A percentile compares a stretch with the other conserved stretches of the same genome.
Conservation (phyloP, 116 monocot genomes). For the Trichopus zeylanicus region DNA sequence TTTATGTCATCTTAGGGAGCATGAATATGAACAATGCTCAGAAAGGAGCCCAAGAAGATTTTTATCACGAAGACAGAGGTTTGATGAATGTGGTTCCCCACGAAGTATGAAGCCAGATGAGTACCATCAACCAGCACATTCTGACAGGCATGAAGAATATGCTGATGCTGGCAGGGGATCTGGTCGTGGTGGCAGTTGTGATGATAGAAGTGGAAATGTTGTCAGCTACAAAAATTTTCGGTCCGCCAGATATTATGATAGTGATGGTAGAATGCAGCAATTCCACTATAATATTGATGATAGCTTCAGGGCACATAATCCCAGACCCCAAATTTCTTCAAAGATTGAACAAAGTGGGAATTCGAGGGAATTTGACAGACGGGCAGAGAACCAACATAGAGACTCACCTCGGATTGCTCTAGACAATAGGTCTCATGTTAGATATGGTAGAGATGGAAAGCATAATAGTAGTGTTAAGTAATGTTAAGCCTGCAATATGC, state of each 20-base stretch:
- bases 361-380: slow-evolving; percentile 27
- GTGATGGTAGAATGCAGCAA: slow-evolving; percentile 18
- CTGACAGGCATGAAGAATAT: slow-evolving; percentile 30
- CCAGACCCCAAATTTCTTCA: slow-evolving; percentile 12
- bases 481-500: slow-evolving; percentile 8
- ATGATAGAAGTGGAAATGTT: slow-evolving; percentile 23
- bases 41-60: slow-evolving; percentile 36
- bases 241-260: slow-evolving; percentile 26
- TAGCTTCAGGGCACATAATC: slow-evolving; percentile 18
- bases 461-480: slow-evolving; percentile 17
- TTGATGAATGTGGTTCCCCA: slow-evolving; percentile 21
- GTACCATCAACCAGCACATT: slow-evolving; percentile 19
- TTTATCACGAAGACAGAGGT: slow-evolving; percentile 27
- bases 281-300: slow-evolving; percentile 24
- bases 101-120: slow-evolving; percentile 35
- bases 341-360: slow-evolving; percentile 28
- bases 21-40: slow-evolving; percentile 18
- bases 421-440: slow-evolving; percentile 21
- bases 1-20: slow-evolving; percentile 16
- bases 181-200: slow-evolving; percentile 15
- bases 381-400: slow-evolving; percentile 16
- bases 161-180: slow-evolving; percentile 18
- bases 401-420: slow-evolving; percentile 20
- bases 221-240: slow-evolving; percentile 27
- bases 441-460: slow-evolving; percentile 26